Base-by-base conservation (phyloP, 1,139 yeast genomes). In the Arxiozyma slooffiae region DNA sequence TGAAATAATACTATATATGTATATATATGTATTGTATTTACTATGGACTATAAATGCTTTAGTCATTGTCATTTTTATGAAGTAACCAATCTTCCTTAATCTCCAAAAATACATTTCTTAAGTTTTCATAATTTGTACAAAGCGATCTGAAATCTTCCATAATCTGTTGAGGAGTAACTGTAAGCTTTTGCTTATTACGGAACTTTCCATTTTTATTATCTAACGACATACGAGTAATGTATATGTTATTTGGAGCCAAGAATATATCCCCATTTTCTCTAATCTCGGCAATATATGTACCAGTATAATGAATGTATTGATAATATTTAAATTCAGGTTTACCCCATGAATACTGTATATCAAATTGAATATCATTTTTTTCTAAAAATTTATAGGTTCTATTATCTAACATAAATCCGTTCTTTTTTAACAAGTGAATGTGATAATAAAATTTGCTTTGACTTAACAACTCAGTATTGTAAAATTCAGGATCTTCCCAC, bases 261-360 rank as follows among this genome's bases (percentile, higher is more conserved):
- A 85, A 82, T 59, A 90, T 77, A 52, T 81, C 85, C 18, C 96
- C 95, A 57, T 82, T 84, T 45, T 81, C 88, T 55, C 92, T 73
- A 46, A 94, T 74, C 66, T 94, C 97, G 3, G 94, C 95, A 52
- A 94, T 79, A 57, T 90, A 87, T 1, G 87, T 81, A 1, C 98
- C 99, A 0, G 95, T 81, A 55, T 75, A 77, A 67, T 94, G 98
- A 50, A 94, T 82, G 62, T 85, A 94, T 67, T 94, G 98, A 1
- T 90, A 88, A 64, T 79, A 85, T 58, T 82, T 80, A 70, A 86
- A 90, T 23, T 74, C 73, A 1, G 96, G 95, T 53, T 77, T 79
- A 2, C 97, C 97, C 97, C 97, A 92, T 38, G 96, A 86, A 66
- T 89, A 90, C 17, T 75, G 67, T 30, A 87, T 78, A 56, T 80